These are phyloP conservation scores for Linanthus parryae DNA, from an alignment of 148 eudicot species.

Conservation along the genomic window DNA sequence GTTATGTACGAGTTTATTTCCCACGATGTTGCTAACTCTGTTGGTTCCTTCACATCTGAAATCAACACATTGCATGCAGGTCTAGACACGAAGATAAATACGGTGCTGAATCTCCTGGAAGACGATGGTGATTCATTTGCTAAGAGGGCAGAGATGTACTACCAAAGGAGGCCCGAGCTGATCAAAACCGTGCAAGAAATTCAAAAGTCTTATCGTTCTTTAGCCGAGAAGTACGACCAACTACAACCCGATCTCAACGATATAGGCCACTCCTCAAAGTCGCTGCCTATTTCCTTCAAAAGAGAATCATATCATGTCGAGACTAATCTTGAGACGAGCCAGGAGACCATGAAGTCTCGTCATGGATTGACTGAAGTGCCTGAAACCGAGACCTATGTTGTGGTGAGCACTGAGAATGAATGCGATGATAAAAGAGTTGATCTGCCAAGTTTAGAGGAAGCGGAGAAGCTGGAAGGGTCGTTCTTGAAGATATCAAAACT, in stretches of 20 bases:
- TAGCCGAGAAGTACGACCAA: slow-evolving; percentile 19
- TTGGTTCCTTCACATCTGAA: neutral
- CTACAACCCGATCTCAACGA: neutral
- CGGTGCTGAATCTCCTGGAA: slow-evolving; percentile 12
- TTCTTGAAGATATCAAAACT: slow-evolving; percentile 7
- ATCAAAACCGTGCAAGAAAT: slow-evolving; percentile 14
- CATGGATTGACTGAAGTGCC: neutral
- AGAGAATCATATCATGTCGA: neutral
- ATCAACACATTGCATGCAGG: neutral
- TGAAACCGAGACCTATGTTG: neutral
- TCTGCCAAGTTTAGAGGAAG: neutral
- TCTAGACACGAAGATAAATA: slow-evolving; percentile 15
- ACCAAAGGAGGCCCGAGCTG: slow-evolving; percentile 18
- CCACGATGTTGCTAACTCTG: neutral
- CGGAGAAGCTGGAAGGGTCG: slow-evolving; percentile 3
- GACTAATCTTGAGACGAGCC: neutral
- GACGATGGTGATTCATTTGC: slow-evolving; percentile 23
- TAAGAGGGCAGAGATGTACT: slow-evolving; percentile 22
- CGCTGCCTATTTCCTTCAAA: neutral
- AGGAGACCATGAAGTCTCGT: neutral
- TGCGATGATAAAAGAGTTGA: neutral
- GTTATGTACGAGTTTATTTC: neutral
- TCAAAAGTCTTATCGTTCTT: slow-evolving; percentile 15
- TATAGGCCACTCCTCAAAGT: too few species aligned
- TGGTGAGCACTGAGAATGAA: neutral